These are phyloP conservation scores for Hymenochaete sp. DNA, from an alignment of 1,284 basidiomycete genomes.

Conservation along the genomic window DNA sequence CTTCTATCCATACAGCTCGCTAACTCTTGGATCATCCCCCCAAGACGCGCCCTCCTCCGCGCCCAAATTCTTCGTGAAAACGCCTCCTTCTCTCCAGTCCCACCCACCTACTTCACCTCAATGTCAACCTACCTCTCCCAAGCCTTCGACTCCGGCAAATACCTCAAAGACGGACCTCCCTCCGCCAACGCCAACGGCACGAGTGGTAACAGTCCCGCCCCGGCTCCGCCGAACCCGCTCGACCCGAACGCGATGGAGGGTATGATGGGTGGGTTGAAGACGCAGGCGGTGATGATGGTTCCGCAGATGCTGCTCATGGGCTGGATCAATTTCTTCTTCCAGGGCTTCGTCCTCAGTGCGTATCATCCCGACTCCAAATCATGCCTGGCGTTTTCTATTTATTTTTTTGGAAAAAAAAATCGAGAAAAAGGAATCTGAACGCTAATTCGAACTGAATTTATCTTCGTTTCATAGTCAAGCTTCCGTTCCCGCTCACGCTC, in stretches of 20 bases:
- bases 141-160: slow-evolving; percentile 67
- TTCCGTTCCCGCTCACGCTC: slow-evolving; percentile 94
- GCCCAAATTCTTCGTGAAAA: slow-evolving; percentile 78
- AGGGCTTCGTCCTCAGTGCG: slow-evolving; percentile 94
- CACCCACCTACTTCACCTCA: slow-evolving; percentile 63
- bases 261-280: slow-evolving; percentile 99
- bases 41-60: slow-evolving; percentile 76
- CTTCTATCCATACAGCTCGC: neutral
- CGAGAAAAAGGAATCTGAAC: no score
- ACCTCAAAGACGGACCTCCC: slow-evolving; percentile 77
- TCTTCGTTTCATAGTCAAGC: slow-evolving; percentile 58
- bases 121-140: slow-evolving; percentile 67
- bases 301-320: slow-evolving; percentile 99
- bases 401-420: neutral
- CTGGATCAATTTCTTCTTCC: slow-evolving; percentile 99
- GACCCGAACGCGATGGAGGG: slow-evolving; percentile 93
- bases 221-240: slow-evolving; percentile 63
- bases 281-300: slow-evolving; percentile 97
- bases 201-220: slow-evolving; percentile 37
- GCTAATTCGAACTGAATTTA: neutral
- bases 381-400: neutral
- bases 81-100: slow-evolving; percentile 72
- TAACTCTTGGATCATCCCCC: slow-evolving; percentile 2
- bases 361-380: slow-evolving; percentile 21
- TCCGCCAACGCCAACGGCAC: slow-evolving; percentile 39